phyloP scores from a whole-genome alignment of 495 filamentous ascomycete genomes.

The Lasiosphaeris hirsuta region DNA sequence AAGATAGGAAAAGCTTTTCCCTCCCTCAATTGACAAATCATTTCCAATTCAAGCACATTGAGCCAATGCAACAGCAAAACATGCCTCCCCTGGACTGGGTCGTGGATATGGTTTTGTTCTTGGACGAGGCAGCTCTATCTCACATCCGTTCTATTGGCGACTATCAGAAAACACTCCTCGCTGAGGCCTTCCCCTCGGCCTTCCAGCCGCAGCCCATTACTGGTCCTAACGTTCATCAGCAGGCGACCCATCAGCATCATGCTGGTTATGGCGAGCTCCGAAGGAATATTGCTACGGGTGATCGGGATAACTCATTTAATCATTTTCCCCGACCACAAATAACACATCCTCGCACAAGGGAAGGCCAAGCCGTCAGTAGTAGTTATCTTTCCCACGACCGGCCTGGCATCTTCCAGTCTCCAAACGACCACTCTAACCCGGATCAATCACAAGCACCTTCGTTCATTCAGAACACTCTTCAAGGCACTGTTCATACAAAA shows the following conservation, averaged over 20 bases:
- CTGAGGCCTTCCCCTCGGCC: constrained; percentile 53
- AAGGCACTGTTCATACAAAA: too few relatives aligned
- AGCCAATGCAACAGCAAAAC: constrained; percentile 24
- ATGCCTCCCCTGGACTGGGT: constrained; percentile 55
- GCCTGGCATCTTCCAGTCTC: too few relatives aligned
- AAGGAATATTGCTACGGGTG: too few relatives aligned
- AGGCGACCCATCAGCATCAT: neutral
- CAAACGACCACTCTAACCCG: too few relatives aligned
- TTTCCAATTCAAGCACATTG: constrained; percentile 60
- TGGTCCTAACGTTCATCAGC: neutral
- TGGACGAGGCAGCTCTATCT: constrained; percentile 48
- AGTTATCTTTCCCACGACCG: too few relatives aligned
- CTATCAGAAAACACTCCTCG: constrained; percentile 59
- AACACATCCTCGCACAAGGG: too few relatives aligned
- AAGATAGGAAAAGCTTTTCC: constrained; percentile 52
- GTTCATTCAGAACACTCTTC: too few relatives aligned
- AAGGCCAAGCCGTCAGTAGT: too few relatives aligned
- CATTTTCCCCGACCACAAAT: too few relatives aligned
- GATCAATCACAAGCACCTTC: too few relatives aligned
- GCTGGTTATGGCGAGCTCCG: too few relatives aligned
- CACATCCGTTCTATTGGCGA: constrained; percentile 39
- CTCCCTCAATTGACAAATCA: constrained; percentile 63
- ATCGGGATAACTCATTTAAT: too few relatives aligned
- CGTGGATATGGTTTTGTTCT: constrained; percentile 66
- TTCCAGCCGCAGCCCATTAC: constrained; percentile 11